Percentiles rank a stretch among this genome's conserved stretches.
phyloP scores from a whole-genome alignment of 208 protist species.

The Acanthamoeba culbertsoni region DNA sequence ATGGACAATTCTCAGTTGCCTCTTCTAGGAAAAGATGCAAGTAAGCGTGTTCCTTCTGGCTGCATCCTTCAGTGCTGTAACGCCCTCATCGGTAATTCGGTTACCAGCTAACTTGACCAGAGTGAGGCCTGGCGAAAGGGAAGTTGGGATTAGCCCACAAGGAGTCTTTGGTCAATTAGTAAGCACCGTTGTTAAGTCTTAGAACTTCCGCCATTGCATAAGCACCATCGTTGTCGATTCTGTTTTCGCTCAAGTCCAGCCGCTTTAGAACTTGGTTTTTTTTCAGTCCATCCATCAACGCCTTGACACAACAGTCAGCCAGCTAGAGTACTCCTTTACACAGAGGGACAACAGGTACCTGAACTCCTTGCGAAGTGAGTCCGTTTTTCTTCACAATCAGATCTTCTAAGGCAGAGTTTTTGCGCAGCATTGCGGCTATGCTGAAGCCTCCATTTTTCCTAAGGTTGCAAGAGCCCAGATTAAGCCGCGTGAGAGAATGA shows the following conservation, averaged over 20 bases:
- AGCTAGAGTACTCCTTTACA: background rate
- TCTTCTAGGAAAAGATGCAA: background rate
- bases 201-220: background rate
- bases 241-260: conserved; percentile 47
- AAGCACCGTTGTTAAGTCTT: background rate
- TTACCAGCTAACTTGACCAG: conserved; percentile 6
- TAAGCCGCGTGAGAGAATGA: conserved; percentile 90
- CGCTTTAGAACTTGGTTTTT: conserved; percentile 13
- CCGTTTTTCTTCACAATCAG: conserved; percentile 91
- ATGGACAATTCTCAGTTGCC: background rate
- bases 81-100: background rate
- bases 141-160: background rate
- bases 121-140: background rate
- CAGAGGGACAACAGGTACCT: conserved; percentile 64
- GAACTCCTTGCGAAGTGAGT: conserved; percentile 84
- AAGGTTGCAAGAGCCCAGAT: conserved; percentile 86
- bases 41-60: background rate
- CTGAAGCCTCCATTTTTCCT: conserved; percentile 85
- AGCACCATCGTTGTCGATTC: conserved; percentile 5
- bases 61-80: background rate
- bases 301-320: background rate
- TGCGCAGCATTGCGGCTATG: conserved; percentile 83
- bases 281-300: conserved; percentile 79
- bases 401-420: conserved; percentile 87
- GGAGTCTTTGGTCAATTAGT: too few relatives aligned